Conservation (phyloP, 73 alveolate genomes). For the Stentor roeselii region DNA sequence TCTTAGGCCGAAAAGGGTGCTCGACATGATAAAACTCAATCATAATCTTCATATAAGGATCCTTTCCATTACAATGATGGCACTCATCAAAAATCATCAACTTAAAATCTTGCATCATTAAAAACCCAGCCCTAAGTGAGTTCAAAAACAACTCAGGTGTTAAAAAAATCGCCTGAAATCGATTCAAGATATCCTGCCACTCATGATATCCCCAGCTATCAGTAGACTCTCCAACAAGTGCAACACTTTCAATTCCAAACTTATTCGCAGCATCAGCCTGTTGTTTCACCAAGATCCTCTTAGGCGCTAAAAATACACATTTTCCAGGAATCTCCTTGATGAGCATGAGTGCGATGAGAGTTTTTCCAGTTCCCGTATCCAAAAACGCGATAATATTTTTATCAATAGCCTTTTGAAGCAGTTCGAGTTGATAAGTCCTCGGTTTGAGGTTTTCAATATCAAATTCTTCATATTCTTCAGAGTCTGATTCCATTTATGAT, state of each 20-base stretch:
- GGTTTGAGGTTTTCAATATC: not conserved
- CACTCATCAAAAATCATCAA: conserved; percentile 15
- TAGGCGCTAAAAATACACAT: not conserved
- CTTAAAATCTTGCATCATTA: not conserved
- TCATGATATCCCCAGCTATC: not conserved
- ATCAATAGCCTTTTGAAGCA: not conserved
- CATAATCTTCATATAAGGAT: conserved; percentile 5
- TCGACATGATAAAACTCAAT: not conserved
- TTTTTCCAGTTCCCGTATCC: conserved; percentile 26
- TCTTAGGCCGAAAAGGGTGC: not conserved
- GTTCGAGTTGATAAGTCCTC: not conserved
- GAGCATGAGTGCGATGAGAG: not conserved
- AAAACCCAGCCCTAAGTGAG: not conserved
- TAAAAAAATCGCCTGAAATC: not conserved
- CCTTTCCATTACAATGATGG: not conserved
- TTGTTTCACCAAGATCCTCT: not conserved
- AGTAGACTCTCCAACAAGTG: not conserved
- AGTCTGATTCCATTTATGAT: too few relatives aligned
- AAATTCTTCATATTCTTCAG: not conserved
- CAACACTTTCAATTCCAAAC: not conserved
- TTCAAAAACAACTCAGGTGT: not conserved
- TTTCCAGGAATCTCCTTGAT: not conserved
- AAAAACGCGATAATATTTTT: not conserved
- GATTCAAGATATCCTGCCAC: not conserved
- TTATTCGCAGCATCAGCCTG: not conserved